Conservation (phyloP, 2,329 filamentous ascomycete species). For the Pseudohalonectria lignicola region DNA sequence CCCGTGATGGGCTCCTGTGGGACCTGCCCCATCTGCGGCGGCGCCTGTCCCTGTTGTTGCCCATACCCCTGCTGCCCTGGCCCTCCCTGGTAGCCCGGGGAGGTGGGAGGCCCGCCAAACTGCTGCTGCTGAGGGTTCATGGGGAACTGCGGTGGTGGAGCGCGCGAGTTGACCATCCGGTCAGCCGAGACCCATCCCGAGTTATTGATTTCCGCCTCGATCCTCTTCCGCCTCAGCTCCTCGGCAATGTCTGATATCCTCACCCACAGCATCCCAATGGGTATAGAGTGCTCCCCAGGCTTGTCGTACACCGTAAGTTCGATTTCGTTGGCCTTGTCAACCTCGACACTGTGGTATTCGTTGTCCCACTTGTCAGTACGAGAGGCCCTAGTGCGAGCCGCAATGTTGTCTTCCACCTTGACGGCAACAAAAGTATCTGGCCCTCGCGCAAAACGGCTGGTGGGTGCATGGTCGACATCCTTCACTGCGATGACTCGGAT, state of each 20-base stretch:
- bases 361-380: constrained; percentile 85
- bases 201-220: constrained; percentile 89
- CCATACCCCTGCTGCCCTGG: constrained; percentile 24
- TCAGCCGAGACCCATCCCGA: constrained; percentile 97
- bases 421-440: constrained; percentile 93
- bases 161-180: constrained; percentile 60
- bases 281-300: constrained; percentile 77
- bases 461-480: constrained; percentile 87
- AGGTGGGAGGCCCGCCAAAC: constrained; percentile 32
- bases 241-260: constrained; percentile 95
- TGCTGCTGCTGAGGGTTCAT: constrained; percentile 37
- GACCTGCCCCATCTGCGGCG: constrained; percentile 28
- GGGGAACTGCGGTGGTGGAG: constrained; percentile 44
- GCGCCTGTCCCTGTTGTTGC: constrained; percentile 10
- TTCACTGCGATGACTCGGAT: constrained; percentile 82
- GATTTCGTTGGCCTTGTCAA: constrained; percentile 97
- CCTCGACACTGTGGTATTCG: constrained; percentile 83
- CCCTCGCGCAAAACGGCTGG: constrained; percentile 72
- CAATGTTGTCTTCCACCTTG: constrained; percentile 91
- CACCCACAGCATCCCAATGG: constrained; percentile 93
- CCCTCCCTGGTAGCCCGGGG: constrained; percentile 20
- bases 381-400: constrained; percentile 76
- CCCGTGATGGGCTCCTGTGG: constrained; percentile 64
- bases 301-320: constrained; percentile 98
- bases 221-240: constrained; percentile 93